Conservation (phyloP, 306 rosid genomes). For the Cucumis sativus region DNA sequence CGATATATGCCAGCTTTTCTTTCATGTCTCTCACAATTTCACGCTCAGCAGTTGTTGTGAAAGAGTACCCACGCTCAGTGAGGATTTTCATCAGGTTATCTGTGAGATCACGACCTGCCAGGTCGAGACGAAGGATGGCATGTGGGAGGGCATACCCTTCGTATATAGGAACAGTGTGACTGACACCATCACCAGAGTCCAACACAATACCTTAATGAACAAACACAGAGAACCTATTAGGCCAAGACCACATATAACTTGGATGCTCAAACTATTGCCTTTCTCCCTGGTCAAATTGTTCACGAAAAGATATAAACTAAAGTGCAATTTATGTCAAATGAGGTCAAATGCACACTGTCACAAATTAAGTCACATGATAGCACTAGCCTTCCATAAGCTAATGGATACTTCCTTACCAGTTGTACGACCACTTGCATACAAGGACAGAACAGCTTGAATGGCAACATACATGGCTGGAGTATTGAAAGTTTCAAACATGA, state of each 20-base stretch:
- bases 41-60: constrained; percentile 96
- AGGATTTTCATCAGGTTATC: constrained; percentile 92
- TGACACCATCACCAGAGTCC: constrained; percentile 99
- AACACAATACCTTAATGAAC: constrained; percentile 73
- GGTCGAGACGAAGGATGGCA: constrained; percentile 97
- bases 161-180: constrained; percentile 94
- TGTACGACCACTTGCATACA: constrained; percentile 98
- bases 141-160: constrained; percentile 99
- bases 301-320: background rate
- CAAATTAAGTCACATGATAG: background rate
- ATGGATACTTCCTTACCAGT: constrained; percentile 69
- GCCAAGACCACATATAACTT: background rate
- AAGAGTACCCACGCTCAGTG: constrained; percentile 92
- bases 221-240: constrained; percentile 10
- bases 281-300: background rate
- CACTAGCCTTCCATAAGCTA: background rate
- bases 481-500: constrained; percentile 96
- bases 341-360: background rate
- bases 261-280: background rate
- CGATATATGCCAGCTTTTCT: constrained; percentile 83
- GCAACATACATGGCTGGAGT: constrained; percentile 99
- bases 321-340: background rate
- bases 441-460: constrained; percentile 96
- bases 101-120: constrained; percentile 97
- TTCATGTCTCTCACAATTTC: constrained; percentile 98